A percentile compares a stretch with the other conserved stretches of the same genome.
phyloP scores from a whole-genome alignment of 495 filamentous ascomycete genomes.

The Neurospora sp. region DNA sequence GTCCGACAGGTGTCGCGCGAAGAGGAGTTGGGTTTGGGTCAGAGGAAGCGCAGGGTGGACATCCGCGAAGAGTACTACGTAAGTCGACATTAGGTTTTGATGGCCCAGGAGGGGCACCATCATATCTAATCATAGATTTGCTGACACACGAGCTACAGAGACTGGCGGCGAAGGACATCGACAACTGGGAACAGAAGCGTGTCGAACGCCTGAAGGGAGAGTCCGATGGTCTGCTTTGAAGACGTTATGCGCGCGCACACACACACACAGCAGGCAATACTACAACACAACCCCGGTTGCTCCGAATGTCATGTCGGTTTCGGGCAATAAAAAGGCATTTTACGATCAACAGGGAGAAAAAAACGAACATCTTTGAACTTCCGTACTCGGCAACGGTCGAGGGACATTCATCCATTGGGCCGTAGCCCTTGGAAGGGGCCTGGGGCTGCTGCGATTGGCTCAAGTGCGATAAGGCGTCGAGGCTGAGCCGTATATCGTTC shows the following conservation, averaged over 20 bases:
- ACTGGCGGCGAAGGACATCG: constrained; percentile 81
- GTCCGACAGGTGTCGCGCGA: constrained; percentile 71
- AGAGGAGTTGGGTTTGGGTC: constrained; percentile 72
- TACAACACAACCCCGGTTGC: neutral
- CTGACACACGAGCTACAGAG: constrained; percentile 41
- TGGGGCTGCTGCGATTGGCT: neutral
- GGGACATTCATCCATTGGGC: neutral
- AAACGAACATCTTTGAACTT: neutral
- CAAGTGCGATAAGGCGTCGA: neutral
- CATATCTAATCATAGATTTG: neutral
- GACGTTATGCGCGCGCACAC: neutral
- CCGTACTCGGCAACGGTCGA: neutral
- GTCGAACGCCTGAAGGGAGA: constrained; percentile 83
- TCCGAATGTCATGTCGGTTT: neutral
- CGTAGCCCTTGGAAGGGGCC: neutral
- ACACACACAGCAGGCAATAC: neutral
- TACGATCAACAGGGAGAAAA: neutral
- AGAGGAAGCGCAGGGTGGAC: constrained; percentile 60
- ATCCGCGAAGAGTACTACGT: constrained; percentile 92
- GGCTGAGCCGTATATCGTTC: neutral
- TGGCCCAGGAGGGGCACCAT: neutral
- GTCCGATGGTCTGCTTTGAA: constrained; percentile 70
- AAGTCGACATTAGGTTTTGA: constrained; percentile 23
- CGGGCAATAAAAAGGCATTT: neutral
- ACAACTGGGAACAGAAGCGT: constrained; percentile 93